Base-by-base conservation (phyloP, 2,329 filamentous ascomycete genomes). In the Calonectria fujianensis region DNA sequence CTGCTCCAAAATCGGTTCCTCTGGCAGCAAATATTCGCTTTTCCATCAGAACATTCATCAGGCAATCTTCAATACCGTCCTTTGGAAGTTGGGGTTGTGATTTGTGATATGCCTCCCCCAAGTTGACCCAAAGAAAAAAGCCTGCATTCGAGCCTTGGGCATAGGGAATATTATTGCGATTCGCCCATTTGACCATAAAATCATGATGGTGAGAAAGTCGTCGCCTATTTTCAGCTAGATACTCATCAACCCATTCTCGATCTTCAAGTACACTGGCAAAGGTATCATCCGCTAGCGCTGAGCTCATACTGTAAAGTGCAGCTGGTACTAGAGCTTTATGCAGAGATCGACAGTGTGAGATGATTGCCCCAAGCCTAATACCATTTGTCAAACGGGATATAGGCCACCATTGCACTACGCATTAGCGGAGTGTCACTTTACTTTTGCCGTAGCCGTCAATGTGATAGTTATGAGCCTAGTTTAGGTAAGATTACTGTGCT, bases 291-390 rank as follows among this genome's bases (percentile, higher is more conserved):
- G 39, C 57, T 6, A 61, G n/a, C 18, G 57, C 37, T 11, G 57
- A 61, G 32, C 57, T 41, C 57, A 61, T 61, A 16, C 57, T 61
- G n/a, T 61, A 61, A 16, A 61, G 57, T 39, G 57, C 57, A 39
- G 57, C 57, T 20, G 57, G 57, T 20, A 61, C 57, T 13, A 61
- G 18, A 9, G 57, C 35, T 18, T 27, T 61, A 18, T 61, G 57
- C 35, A 61, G 14, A 3, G 57, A 4, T 16, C 41, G 32, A 5
- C n/a, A 61, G 9, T 14, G n/a, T 14, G 57, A 61, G 27, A 61
- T 39, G 13, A 39, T 61, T 13, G 57, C 35, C 7, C 57, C 57
- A 9, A 61, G 57, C 8, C 57, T 41, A n/a, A n/a, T n/a, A n/a
- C n/a, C n/a, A n/a, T n/a, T n/a, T n/a, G n/a, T n/a, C n/a, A n/a